These are phyloP conservation scores for Hypoxylon sp. DNA, from an alignment of 2,329 filamentous ascomycete species.

Conservation along the genomic window DNA sequence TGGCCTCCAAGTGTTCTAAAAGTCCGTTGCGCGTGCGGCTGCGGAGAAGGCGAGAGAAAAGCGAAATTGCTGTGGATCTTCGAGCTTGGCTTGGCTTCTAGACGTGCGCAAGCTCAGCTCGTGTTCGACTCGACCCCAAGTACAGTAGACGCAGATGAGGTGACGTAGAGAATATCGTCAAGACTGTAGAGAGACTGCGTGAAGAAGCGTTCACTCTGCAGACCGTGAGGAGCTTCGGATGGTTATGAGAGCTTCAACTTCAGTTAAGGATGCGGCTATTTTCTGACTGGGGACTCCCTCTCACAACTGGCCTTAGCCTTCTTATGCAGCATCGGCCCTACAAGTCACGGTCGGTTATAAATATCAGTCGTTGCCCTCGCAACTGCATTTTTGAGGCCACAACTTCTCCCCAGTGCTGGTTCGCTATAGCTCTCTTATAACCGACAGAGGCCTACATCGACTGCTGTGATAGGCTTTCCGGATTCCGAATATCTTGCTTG, in stretches of 20 bases:
- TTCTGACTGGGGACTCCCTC: not conserved
- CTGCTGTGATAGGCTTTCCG: constrained; percentile 11
- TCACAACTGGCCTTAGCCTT: constrained; percentile 12
- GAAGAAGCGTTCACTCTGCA: constrained; percentile 3
- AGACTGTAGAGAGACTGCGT: too few species aligned
- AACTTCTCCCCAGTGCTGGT: not conserved
- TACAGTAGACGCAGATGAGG: too few species aligned
- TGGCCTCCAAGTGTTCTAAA: constrained; percentile 1
- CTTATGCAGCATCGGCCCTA: not conserved
- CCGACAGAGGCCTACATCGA: constrained; percentile 4
- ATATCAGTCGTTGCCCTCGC: not conserved
- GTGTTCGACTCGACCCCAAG: constrained; percentile 14
- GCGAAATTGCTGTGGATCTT: constrained; percentile 31
- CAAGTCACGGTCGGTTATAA: too few species aligned
- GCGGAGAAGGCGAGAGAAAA: constrained; percentile 20
- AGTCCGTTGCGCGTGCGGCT: constrained; percentile 18
- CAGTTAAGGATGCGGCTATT: too few species aligned
- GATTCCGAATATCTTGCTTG: too few species aligned
- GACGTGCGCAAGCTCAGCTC: constrained; percentile 1
- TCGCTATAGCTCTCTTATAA: not conserved
- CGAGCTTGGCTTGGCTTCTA: constrained; percentile 8
- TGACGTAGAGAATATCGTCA: constrained; percentile 9
- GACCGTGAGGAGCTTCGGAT: constrained; percentile 11
- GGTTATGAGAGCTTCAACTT: not conserved
- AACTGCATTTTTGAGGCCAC: not conserved